Evolutionary conservation across 805 yeast species (phyloP).

Genomic region (Candida namnaoensis): DNA sequence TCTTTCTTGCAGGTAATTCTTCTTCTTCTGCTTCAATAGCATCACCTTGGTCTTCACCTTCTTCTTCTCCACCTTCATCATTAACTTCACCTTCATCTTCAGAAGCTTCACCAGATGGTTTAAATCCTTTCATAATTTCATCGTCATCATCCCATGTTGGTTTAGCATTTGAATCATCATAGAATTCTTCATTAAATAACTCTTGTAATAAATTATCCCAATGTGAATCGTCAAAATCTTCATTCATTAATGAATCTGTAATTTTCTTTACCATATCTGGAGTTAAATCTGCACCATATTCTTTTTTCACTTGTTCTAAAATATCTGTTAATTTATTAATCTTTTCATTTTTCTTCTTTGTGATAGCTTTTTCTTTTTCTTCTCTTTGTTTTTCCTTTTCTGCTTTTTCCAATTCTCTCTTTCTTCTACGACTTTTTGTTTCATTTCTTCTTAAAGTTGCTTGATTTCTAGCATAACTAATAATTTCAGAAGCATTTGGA

Average conservation of each 20-base stretch:
- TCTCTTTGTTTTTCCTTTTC: constrained; percentile 40
- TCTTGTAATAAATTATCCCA: constrained; percentile 87
- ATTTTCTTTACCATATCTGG: constrained; percentile 55
- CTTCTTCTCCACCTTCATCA: constrained; percentile 16
- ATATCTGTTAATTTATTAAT: constrained; percentile 72
- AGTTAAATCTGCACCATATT: constrained; percentile 38
- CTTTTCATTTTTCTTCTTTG: constrained; percentile 68
- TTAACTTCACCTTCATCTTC: constrained; percentile 24
- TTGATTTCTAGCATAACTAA: constrained; percentile 90
- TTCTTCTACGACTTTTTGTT: constrained; percentile 67
- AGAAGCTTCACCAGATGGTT: constrained; percentile 30
- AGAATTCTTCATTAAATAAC: constrained; percentile 79
- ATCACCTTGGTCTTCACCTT: constrained; percentile 11
- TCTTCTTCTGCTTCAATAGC: constrained; percentile 33
- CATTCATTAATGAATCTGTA: constrained; percentile 70
- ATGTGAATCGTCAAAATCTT: constrained; percentile 81
- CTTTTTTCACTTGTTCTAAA: constrained; percentile 29
- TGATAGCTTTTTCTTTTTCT: constrained; percentile 50
- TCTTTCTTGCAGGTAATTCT: constrained; percentile 38
- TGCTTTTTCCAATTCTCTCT: constrained; percentile 64
- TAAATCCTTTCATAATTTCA: constrained; percentile 38
- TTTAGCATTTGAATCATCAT: constrained; percentile 43
- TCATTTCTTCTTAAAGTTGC: constrained; percentile 84
- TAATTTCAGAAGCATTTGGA: constrained; percentile 81
- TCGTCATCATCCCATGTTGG: constrained; percentile 65